phyloP scores from a whole-genome alignment of 2,329 filamentous ascomycete species.

The Alternaria arbusti region DNA sequence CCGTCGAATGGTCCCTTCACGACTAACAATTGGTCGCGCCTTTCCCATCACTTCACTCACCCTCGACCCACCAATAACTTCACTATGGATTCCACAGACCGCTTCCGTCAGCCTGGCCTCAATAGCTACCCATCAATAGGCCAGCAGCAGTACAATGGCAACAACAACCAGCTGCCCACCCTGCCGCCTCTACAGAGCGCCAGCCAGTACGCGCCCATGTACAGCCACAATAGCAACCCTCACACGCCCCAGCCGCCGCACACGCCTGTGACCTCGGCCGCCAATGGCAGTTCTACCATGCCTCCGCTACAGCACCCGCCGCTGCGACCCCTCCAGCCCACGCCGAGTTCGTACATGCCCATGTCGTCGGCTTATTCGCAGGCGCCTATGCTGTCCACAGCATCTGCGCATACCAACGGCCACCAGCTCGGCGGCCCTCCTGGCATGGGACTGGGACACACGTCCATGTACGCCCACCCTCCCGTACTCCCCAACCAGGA shows the following conservation, averaged over 20 bases:
- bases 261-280: slow-evolving; percentile 43
- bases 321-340: slow-evolving; percentile 47
- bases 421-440: slow-evolving; percentile 47
- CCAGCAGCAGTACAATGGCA: slow-evolving; percentile 40
- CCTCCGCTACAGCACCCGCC: slow-evolving; percentile 47
- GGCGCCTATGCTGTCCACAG: slow-evolving; percentile 41
- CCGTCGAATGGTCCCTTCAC: slow-evolving; percentile 42
- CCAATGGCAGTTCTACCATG: slow-evolving; percentile 40
- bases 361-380: slow-evolving; percentile 46
- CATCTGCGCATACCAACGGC: slow-evolving; percentile 41
- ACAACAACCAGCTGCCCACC: slow-evolving; percentile 41
- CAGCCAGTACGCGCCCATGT: slow-evolving; percentile 40
- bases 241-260: slow-evolving; percentile 48
- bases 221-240: slow-evolving; percentile 47
- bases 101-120: slow-evolving; percentile 45
- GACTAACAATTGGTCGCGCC: slow-evolving; percentile 42
- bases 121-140: slow-evolving; percentile 41
- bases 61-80: slow-evolving; percentile 12
- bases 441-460: slow-evolving; percentile 45
- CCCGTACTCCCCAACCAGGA: slow-evolving; percentile 51
- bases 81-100: slow-evolving; percentile 44
- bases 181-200: slow-evolving; percentile 45
- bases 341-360: slow-evolving; percentile 43
- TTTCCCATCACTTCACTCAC: slow-evolving; percentile 24
- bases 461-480: slow-evolving; percentile 48